Evolutionary conservation across 768 basidiomycete species (phyloP), one percentile per base, ranked within the genome.

Genomic region (Agaricus subrufescens): DNA sequence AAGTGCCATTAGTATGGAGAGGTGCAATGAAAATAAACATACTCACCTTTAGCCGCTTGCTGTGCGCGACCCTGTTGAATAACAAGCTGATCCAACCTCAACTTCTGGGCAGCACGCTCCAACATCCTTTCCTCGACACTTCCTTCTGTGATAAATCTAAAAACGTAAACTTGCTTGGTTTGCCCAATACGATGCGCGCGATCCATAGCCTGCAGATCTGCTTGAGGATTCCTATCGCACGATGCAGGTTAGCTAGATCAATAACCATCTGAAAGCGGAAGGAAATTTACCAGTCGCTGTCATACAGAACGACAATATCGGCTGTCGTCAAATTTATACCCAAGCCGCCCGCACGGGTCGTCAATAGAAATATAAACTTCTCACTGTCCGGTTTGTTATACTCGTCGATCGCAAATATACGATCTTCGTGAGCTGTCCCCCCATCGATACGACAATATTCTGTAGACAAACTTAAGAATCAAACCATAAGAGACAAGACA

Each of bases 181-280:
- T 98, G 94, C 3, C 94, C 94, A 59, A 96, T 96, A 55, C 94
- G 90, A 73, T 96, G 94, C 0, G 95, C 95, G 56, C 94, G 90
- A 66, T 98, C 94, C 96, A 97, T 98, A 4, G 97, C 97, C 68
- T 99, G 97, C 46, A 99, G 72, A 75, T 99, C 97, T 2, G 96
- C 97, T 73, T 99, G 97, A 1, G 97, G 96, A 69, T 98, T 99
- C 94, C 89, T 93, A 61, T n/a, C 31, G 27, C 15, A 29, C 11
- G 31, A 2, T 14, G 26, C 31, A 10, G 10, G 29, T 27, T 14
- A 47, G 27, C 11, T 5, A 34, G 23, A 34, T 2, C n/a, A 27
- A 46, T 8, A 40, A 42, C 25, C 34, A 23, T 38, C 25, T 40
- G 27, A 23, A 27, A 44, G 27, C 11, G 11, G 34, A 34, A 30